These are phyloP conservation scores for Thermothelomyces thermophilus DNA, from an alignment of 2,329 filamentous ascomycete genomes.

Conservation along the genomic window DNA sequence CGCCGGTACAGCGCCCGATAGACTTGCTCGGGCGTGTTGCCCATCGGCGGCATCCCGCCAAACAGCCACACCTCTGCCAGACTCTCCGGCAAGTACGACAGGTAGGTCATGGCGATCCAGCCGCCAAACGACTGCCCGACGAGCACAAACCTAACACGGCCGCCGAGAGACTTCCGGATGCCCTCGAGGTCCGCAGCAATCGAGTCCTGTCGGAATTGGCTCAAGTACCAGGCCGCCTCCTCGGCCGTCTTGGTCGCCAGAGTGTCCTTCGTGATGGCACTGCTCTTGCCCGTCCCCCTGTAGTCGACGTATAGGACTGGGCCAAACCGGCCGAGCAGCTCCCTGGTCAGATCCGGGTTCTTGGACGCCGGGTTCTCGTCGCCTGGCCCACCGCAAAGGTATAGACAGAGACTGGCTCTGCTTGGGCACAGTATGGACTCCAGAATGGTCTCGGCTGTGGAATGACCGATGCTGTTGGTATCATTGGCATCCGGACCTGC, in stretches of 20 bases:
- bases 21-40: constrained; percentile 52
- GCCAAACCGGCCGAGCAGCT: constrained; percentile 59
- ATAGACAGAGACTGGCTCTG: constrained; percentile 36
- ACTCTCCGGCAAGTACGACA: constrained; percentile 58
- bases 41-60: constrained; percentile 61
- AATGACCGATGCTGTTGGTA: too few relatives aligned
- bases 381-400: constrained; percentile 64
- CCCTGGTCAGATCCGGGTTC: constrained; percentile 41
- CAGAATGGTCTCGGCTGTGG: not conserved
- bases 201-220: constrained; percentile 62
- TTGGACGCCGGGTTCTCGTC: constrained; percentile 35
- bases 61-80: constrained; percentile 58
- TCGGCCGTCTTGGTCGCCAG: constrained; percentile 27
- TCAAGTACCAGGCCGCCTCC: constrained; percentile 55
- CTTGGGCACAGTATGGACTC: not conserved
- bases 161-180: constrained; percentile 54
- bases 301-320: constrained; percentile 65
- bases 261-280: constrained; percentile 53
- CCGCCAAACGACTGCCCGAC: constrained; percentile 70
- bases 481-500: too few relatives aligned
- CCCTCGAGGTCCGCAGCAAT: constrained; percentile 71
- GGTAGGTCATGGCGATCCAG: constrained; percentile 63
- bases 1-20: constrained; percentile 54
- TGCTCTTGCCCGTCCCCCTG: constrained; percentile 63
- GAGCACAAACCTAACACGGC: constrained; percentile 60